These are phyloP conservation scores for Blastosporella zonata DNA, from an alignment of 1,284 basidiomycete species.

Conservation along the genomic window DNA sequence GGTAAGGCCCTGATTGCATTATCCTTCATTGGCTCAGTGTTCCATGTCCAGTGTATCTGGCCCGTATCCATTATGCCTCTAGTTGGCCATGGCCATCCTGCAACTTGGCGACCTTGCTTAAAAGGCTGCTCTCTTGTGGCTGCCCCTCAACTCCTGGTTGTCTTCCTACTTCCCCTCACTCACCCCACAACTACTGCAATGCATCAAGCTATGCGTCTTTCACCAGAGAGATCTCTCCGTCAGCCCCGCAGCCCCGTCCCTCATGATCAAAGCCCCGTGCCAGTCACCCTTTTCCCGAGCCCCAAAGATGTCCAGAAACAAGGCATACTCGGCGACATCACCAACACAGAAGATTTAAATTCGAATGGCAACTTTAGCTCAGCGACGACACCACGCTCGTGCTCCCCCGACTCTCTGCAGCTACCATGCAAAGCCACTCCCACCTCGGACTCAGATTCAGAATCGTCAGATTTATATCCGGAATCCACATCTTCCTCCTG, in stretches of 20 bases:
- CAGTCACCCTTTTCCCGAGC: not conserved
- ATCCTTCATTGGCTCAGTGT: not conserved
- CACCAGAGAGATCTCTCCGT: constrained; percentile 3
- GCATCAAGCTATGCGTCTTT: constrained; percentile 7
- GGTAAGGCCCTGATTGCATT: not conserved
- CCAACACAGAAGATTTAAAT: not conserved
- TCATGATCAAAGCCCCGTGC: not conserved
- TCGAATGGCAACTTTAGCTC: not conserved
- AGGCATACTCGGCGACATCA: not conserved
- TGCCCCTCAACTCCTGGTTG: no score
- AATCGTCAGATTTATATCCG: not conserved
- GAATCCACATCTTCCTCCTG: not conserved
- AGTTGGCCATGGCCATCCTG: not conserved
- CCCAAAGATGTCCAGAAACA: not conserved
- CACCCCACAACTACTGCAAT: not conserved
- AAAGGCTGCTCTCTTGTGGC: not conserved
- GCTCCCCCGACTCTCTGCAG: not conserved
- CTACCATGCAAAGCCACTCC: not conserved
- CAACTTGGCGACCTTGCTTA: not conserved
- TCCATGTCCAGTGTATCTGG: no score
- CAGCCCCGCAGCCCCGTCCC: not conserved
- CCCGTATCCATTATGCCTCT: no score
- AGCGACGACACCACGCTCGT: not conserved
- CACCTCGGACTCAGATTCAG: not conserved
- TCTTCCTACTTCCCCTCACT: not conserved